Percentiles rank a stretch among this genome's conserved stretches.
Conservation (phyloP, 306 rosid species). For the Cotoneaster glaucophyllus region DNA sequence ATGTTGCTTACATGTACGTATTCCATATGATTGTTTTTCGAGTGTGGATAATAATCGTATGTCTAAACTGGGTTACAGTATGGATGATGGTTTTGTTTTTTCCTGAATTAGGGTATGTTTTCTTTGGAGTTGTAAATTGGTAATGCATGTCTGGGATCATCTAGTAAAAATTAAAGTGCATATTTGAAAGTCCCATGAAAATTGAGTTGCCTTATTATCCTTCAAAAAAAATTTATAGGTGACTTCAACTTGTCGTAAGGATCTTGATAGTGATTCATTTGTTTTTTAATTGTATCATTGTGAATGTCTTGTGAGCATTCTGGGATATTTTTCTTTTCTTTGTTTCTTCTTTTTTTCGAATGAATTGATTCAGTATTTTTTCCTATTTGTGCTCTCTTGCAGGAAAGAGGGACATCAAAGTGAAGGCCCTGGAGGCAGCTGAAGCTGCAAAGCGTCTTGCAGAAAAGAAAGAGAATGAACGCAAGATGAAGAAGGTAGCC, state of each 20-base stretch:
- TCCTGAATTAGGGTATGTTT: not conserved
- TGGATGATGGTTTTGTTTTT: not conserved
- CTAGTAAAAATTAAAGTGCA: not conserved
- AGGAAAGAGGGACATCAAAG: constrained; percentile 90
- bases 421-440: constrained; percentile 82
- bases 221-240: not conserved
- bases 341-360: not conserved
- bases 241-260: not conserved
- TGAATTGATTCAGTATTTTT: constrained; percentile 11
- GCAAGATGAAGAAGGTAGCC: constrained; percentile 82
- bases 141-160: not conserved
- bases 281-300: not conserved
- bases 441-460: constrained; percentile 76
- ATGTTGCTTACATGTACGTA: not conserved
- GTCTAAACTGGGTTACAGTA: not conserved
- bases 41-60: not conserved
- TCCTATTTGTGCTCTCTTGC: constrained; percentile 19
- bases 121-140: not conserved
- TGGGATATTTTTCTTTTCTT: not conserved
- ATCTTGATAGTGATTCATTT: not conserved
- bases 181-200: not conserved
- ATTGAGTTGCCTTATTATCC: not conserved
- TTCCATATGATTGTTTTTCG: not conserved
- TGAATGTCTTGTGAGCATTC: not conserved
- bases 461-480: constrained; percentile 85